Evolutionary conservation across 1,284 basidiomycete genomes (phyloP), one percentile per base, ranked within the genome.

Genomic region (Flammula alnicola): DNA sequence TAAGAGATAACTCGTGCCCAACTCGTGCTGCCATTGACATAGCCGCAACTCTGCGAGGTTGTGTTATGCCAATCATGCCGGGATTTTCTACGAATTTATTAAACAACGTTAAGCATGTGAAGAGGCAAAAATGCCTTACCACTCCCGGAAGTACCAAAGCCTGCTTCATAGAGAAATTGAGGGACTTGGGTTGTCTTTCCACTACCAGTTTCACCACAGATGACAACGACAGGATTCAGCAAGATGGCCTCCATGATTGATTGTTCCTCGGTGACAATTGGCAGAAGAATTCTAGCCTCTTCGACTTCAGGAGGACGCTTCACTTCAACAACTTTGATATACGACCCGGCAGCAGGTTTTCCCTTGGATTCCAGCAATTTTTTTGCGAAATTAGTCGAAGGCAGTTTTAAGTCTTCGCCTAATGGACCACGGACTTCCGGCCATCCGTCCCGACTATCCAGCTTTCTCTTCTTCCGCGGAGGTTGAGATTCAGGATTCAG

Each of bases 101-200:
- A 42, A 22, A 30, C 29, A 19, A 16, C n/a, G 19, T 31, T 4
- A 17, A 17, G 9, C 25, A 30, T 14, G 11, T 51, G 27, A 57
- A 41, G 32, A 20, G 17, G n/a, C 17, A 32, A 14, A 53, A 62
- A 63, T n/a, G n/a, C n/a, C 79, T 51, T 63, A 91, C 93, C 90
- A 64, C 91, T 91, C 12, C 79, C 85, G 4, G 83, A 78, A 47
- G 84, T 81, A 1, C 95, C 97, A 64, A 96, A 99, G 0, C 94
- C 97, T n/a, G 92, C 93, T 70, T 99, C 97, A 61, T 91, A 95
- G 36, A 98, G 73, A 68, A 96, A 97, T 66, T 99, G 97, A 3
- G 97, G 97, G 1, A 99, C 86, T 68, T 99, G 97, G 0, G 97
- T 99, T 1, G 97, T 99, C 73, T 99, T 99, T 43, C 97, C 97